Evolutionary conservation across 495 filamentous ascomycete species (phyloP).

Genomic region (Amphirosellinia nigrospora): DNA sequence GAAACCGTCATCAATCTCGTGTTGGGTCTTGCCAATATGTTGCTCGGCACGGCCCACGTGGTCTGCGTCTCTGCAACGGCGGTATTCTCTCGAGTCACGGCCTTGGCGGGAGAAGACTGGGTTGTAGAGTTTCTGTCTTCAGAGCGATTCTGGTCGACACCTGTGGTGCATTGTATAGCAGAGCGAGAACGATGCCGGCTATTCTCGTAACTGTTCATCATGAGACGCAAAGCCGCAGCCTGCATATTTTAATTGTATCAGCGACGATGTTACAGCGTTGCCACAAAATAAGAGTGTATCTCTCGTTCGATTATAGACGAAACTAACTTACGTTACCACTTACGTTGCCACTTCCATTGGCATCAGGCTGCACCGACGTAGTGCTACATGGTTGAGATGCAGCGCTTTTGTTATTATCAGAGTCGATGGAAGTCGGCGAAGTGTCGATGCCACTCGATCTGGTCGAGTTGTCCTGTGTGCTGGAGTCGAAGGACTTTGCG

Average conservation of each 20-base stretch:
- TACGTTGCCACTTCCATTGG: not conserved
- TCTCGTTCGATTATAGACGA: too few relatives aligned
- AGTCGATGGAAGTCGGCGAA: not conserved
- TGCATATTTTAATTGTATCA: not conserved
- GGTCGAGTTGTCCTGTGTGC: not conserved
- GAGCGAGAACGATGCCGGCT: conserved; percentile 1
- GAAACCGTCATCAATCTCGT: not conserved
- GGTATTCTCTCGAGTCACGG: not conserved
- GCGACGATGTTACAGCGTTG: not conserved
- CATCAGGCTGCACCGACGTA: not conserved
- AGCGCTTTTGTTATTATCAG: not conserved
- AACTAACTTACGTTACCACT: too few relatives aligned
- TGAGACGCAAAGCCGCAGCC: too few relatives aligned
- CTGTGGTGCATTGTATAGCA: not conserved
- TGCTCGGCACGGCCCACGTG: not conserved
- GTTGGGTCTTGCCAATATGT: not conserved
- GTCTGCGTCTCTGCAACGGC: not conserved
- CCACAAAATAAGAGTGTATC: too few relatives aligned
- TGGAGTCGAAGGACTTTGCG: not conserved
- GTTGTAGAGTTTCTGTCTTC: not conserved
- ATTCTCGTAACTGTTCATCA: not conserved
- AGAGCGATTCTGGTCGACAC: not conserved
- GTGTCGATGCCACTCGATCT: not conserved
- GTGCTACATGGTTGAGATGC: not conserved
- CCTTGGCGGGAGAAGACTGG: not conserved